Evolutionary conservation across 345 rosid genomes (phyloP), one percentile per base, ranked within the genome.

Genomic region (Melaleuca alternifolia): DNA sequence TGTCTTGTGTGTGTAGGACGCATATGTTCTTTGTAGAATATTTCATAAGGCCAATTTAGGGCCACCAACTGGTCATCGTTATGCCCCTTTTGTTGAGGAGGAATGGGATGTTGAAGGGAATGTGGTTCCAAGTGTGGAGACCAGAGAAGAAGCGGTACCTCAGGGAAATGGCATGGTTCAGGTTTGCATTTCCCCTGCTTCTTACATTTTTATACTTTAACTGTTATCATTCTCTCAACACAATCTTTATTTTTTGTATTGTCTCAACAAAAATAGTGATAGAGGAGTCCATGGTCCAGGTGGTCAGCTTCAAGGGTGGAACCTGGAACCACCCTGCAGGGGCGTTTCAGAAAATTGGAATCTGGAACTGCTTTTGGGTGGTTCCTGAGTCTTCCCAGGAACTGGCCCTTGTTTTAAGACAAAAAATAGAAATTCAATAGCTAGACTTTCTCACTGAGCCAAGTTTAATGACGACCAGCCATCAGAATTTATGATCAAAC

Each of bases 31-130:
- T 33, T 97, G 99, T 90, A 93, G 97, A 92, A 93, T 97, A 84
- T 97, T 97, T 85, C 96, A 93, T 89, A 97, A 97, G 96, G 93
- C 93, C 86, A 94, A 94, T 88, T 94, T 96, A 85, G 99, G 99
- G 85, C 98, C 99, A 53, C 99, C 98, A 41, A 95, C 91, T 82
- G 98, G 89, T 50, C 84, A 87, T 81, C 86, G 89, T 15, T 85
- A 79, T 84, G 86, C 89, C 37, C 89, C 86, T 26, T 87, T 87
- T 87, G 85, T 87, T 41, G 88, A 87, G 88, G 85, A 87, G 83
- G 88, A 87, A 53, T 87, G 88, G 88, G 65, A 87, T 62, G 88
- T 54, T 5, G 83, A 51, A 83, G 79, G 21, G 2, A 51, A 83
- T 57, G 82, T 87, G 44, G 62, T 87, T 71, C 88, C 83, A 21